phyloP scores from a whole-genome alignment of 1,139 yeast species.

The Yamadazyma epiphylla region DNA sequence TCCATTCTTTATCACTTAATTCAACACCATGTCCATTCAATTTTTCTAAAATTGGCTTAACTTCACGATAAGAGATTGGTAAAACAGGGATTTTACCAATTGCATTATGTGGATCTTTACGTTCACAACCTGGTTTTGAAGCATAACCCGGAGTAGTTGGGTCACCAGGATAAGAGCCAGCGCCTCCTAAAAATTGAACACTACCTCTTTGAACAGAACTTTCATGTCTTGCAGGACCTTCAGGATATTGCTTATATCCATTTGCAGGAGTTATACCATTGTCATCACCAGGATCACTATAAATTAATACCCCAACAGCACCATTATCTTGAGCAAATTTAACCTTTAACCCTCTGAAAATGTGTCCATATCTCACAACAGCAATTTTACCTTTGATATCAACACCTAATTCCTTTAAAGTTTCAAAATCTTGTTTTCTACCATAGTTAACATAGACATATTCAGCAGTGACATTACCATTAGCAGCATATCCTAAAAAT shows the following conservation, averaged over 20 bases:
- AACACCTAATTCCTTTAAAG: constrained; percentile 28
- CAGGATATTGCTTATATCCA: constrained; percentile 42
- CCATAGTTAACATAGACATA: constrained; percentile 45
- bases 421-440: constrained; percentile 31
- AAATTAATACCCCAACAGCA: constrained; percentile 41
- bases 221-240: constrained; percentile 48
- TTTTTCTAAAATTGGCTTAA: constrained; percentile 38
- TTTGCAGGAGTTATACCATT: constrained; percentile 38
- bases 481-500: constrained; percentile 45
- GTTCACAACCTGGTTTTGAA: constrained; percentile 51
- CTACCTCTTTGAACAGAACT: constrained; percentile 76
- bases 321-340: constrained; percentile 49
- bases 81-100: constrained; percentile 46
- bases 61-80: constrained; percentile 46
- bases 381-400: constrained; percentile 42
- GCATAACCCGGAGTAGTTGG: constrained; percentile 87
- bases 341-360: constrained; percentile 44
- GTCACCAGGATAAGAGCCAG: constrained; percentile 69
- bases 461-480: constrained; percentile 45
- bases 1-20: constrained; percentile 26
- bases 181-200: constrained; percentile 69
- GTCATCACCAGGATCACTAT: constrained; percentile 46
- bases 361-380: constrained; percentile 36
- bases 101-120: constrained; percentile 38
- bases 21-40: constrained; percentile 41